A percentile compares a stretch with the other conserved stretches of the same genome.
Conservation (phyloP, 345 rosid species). For the Melastoma malabathricum region DNA sequence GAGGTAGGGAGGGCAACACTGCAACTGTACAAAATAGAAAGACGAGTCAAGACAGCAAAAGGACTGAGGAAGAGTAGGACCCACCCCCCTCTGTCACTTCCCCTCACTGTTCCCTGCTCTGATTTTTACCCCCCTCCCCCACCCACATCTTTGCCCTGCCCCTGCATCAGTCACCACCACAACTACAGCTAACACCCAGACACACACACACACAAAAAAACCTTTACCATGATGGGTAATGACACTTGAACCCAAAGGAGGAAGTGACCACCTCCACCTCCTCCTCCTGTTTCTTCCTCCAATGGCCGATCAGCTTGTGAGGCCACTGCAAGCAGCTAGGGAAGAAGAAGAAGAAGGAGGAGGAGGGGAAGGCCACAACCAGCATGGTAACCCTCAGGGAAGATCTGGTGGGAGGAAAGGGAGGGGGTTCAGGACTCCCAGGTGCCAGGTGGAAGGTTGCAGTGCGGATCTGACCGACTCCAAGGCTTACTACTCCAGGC, state of each 20-base stretch:
- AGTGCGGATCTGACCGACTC: conserved; percentile 76
- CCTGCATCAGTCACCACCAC: background rate
- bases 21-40: too few species aligned
- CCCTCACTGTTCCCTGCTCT: background rate
- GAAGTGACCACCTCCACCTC: too few species aligned
- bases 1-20: too few species aligned
- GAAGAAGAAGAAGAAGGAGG: too few species aligned
- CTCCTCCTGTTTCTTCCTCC: too few species aligned
- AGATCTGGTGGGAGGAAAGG: conserved; percentile 1
- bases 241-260: too few species aligned
- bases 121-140: background rate
- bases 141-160: background rate
- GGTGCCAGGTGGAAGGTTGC: conserved; percentile 86
- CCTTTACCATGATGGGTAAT: too few species aligned
- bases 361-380: too few species aligned
- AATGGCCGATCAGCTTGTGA: too few species aligned
- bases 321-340: too few species aligned
- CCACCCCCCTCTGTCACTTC: background rate
- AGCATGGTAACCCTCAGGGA: too few species aligned
- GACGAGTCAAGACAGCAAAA: background rate
- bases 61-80: background rate
- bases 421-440: conserved; percentile 1
- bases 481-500: conserved; percentile 85
- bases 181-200: background rate
- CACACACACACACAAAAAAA: background rate